These are phyloP conservation scores for Nothophytophthora sp. DNA, from an alignment of 352 stramenopile species.

Conservation along the genomic window DNA sequence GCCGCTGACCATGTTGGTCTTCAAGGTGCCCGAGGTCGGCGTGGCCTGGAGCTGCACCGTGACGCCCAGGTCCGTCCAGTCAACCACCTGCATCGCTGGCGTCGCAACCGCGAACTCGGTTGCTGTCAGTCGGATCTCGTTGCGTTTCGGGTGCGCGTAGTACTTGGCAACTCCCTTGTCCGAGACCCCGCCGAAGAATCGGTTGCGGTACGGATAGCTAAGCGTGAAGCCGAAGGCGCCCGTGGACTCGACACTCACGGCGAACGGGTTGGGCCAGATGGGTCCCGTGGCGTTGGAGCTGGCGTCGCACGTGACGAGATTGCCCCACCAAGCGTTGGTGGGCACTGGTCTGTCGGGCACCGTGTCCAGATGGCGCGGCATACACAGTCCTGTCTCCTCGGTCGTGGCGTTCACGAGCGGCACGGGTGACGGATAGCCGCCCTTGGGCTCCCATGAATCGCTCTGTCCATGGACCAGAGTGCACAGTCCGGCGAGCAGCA, in stretches of 20 bases:
- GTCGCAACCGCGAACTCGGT: slow-evolving; percentile 45
- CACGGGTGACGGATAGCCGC: slow-evolving; percentile 30
- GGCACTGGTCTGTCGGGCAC: slow-evolving; percentile 49
- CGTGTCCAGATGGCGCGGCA: slow-evolving; percentile 59
- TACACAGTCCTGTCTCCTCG: slow-evolving; percentile 43
- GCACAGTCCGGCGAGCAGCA: slow-evolving; percentile 20
- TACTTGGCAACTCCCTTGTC: slow-evolving; percentile 42
- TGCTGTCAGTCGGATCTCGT: slow-evolving; percentile 64
- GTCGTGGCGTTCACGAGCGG: slow-evolving; percentile 38
- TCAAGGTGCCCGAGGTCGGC: slow-evolving; percentile 28
- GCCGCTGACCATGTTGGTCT: slow-evolving; percentile 57
- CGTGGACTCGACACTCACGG: slow-evolving; percentile 48
- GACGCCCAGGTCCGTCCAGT: slow-evolving; percentile 72
- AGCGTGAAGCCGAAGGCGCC: slow-evolving; percentile 49
- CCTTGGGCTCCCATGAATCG: slow-evolving; percentile 51
- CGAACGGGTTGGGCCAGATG: slow-evolving; percentile 74
- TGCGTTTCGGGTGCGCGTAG: slow-evolving; percentile 61
- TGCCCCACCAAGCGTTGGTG: slow-evolving; percentile 85
- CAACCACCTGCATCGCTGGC: slow-evolving; percentile 49
- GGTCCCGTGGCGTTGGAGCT: slow-evolving; percentile 48
- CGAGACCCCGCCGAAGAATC: slow-evolving; percentile 54
- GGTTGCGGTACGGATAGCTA: slow-evolving; percentile 67
- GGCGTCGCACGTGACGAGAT: slow-evolving; percentile 66
- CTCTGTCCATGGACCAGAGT: slow-evolving; percentile 16
- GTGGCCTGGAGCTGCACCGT: slow-evolving; percentile 42